Conservation (phyloP, 805 yeast species). For the Lachancea sp. region DNA sequence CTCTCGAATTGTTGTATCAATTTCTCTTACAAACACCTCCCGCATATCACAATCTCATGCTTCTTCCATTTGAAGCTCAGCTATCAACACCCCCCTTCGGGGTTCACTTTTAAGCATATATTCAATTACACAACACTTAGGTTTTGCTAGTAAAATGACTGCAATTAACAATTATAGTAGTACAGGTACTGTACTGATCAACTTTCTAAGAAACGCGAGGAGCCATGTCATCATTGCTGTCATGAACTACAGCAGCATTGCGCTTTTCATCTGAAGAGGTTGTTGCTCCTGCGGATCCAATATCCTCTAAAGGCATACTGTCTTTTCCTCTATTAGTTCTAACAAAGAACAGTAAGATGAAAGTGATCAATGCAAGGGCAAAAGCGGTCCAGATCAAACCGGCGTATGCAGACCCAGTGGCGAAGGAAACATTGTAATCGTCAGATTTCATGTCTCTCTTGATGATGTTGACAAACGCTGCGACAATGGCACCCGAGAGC, state of each 20-base stretch:
- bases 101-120: conserved; percentile 1
- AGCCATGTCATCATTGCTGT: background rate
- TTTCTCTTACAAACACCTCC: too few species aligned
- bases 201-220: conserved; percentile 1
- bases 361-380: conserved; percentile 19
- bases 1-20: too few species aligned
- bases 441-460: conserved; percentile 31
- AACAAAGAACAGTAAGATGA: conserved; percentile 11
- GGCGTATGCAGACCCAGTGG: conserved; percentile 20
- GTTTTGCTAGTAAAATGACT: background rate
- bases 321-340: background rate
- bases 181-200: background rate
- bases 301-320: background rate
- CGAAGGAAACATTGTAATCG: conserved; percentile 25
- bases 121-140: background rate
- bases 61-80: background rate
- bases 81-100: background rate
- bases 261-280: conserved; percentile 7
- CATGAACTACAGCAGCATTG: background rate
- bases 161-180: background rate
- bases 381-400: conserved; percentile 32
- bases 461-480: conserved; percentile 27
- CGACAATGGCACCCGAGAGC: conserved; percentile 25
- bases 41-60: too few species aligned
- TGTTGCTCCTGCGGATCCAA: conserved; percentile 4